phyloP scores from a whole-genome alignment of 371 early-diverging fungal species.

The Zopfochytrium polystomum region DNA sequence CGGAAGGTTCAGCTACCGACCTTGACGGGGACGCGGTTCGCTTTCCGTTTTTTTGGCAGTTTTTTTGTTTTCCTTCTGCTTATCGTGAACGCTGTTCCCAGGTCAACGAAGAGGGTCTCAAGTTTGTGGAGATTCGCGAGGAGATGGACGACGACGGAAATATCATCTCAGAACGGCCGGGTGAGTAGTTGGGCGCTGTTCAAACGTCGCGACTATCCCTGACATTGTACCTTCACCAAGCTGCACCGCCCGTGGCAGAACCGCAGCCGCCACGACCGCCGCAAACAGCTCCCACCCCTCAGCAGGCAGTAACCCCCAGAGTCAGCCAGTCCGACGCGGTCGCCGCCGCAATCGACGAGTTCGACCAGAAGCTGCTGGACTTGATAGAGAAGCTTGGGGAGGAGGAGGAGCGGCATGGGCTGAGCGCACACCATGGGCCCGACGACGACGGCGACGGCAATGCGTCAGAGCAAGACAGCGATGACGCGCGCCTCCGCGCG shows the following conservation, averaged over 20 bases:
- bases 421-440: no score
- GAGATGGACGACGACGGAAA: slow-evolving; percentile 48
- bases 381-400: no score
- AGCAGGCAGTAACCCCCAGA: no score
- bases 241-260: slow-evolving; percentile 11
- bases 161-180: slow-evolving; percentile 13
- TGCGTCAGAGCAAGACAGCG: neutral
- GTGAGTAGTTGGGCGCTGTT: neutral
- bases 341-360: slow-evolving; percentile 19
- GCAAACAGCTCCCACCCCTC: slow-evolving; percentile 11
- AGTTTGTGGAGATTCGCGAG: slow-evolving; percentile 84
- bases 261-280: slow-evolving; percentile 24
- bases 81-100: slow-evolving; percentile 1
- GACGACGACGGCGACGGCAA: slow-evolving; percentile 13
- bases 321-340: slow-evolving; percentile 7
- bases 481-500: slow-evolving; percentile 3
- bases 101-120: slow-evolving; percentile 81
- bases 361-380: slow-evolving; percentile 47
- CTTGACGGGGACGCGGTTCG: slow-evolving; percentile 18
- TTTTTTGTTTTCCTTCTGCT: slow-evolving; percentile 4
- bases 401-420: neutral
- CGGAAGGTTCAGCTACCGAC: neutral
- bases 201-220: neutral
- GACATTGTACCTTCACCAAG: slow-evolving; percentile 2
- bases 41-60: slow-evolving; percentile 16